Conservation (phyloP, 2,329 filamentous ascomycete genomes). For the Tolypocladium amazonense region DNA sequence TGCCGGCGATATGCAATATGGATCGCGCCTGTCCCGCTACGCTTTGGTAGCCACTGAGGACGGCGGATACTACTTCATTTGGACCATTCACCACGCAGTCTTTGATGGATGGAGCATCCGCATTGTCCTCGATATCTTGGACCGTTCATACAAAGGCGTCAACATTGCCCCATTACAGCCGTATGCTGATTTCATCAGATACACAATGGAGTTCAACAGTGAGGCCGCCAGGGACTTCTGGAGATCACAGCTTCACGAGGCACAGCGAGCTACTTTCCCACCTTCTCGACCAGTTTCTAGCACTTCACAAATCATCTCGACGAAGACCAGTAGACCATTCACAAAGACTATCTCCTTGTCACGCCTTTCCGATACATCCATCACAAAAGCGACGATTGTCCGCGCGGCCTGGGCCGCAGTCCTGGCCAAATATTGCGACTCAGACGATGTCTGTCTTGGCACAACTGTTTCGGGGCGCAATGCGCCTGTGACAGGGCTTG, state of each 20-base stretch:
- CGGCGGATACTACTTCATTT: neutral
- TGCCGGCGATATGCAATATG: neutral
- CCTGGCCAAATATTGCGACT: constrained; percentile 9
- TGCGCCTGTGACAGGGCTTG: constrained; percentile 13
- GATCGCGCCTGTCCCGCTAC: neutral
- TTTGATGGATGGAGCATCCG: neutral
- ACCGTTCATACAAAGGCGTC: neutral
- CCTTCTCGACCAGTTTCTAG: neutral
- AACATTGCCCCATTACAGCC: neutral
- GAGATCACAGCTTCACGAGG: neutral
- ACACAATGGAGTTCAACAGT: neutral
- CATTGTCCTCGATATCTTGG: neutral
- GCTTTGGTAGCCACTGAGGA: neutral
- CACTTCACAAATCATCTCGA: neutral
- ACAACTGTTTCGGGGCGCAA: constrained; percentile 16
- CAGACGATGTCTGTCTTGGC: constrained; percentile 14
- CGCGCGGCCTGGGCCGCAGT: constrained; percentile 15
- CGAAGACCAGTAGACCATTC: neutral
- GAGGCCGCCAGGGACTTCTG: neutral
- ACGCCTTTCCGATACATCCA: neutral
- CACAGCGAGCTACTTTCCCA: neutral
- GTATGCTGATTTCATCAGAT: neutral
- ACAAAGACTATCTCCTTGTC: neutral
- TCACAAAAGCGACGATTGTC: constrained; percentile 10
- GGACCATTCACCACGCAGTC: neutral